Base-by-base conservation (phyloP, 2,329 filamentous ascomycete species). In the Ophiostoma sp. region DNA sequence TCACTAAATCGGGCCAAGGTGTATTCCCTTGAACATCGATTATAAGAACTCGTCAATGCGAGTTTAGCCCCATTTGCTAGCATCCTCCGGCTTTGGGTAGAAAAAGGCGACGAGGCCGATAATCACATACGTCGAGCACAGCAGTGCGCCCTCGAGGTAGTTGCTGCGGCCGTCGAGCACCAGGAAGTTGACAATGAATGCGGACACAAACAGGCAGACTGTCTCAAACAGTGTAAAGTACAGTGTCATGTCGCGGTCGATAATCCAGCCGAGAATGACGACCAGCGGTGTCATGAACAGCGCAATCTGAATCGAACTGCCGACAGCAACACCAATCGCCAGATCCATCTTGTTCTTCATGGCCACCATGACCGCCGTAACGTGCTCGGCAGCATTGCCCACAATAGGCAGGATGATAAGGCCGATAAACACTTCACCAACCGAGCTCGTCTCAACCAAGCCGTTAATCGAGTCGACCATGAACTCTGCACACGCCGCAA, bases 151-250 rank as follows among this genome's bases (percentile, higher is more conserved):
- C 79, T 96, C 92, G 12, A 96, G 85, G 74, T 95, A 96, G 76
- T 96, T 96, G 76, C 89, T 92, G 76, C 92, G 85, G 11, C 92
- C 92, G 74, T 96, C 92, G 70, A 94, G 81, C 65, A 96, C 92
- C 70, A 96, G 79, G 76, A 95, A 96, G 78, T 94, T 95, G 78
- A 94, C 91, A 71, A 96, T 92, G 72, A 96, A 88, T 7, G 92
- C 88, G 66, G 87, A 90, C 66, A 94, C 87, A 77, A 96, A 96
- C 74, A 96, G 85, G 68, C 89, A 91, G 36, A 95, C 90, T 0
- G 92, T 96, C 83, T 96, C 92, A 78, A 96, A 96, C 65, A 92
- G 84, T 70, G 92, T 92, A 77, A 96, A 96, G 80, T 94, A 93
- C 45, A 96, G 83, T 41, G 89, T 85, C 87, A 91, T 90, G n/a